Conservation (phyloP, 2,329 filamentous ascomycete genomes). For the Phaeomoniella chlamydospora region DNA sequence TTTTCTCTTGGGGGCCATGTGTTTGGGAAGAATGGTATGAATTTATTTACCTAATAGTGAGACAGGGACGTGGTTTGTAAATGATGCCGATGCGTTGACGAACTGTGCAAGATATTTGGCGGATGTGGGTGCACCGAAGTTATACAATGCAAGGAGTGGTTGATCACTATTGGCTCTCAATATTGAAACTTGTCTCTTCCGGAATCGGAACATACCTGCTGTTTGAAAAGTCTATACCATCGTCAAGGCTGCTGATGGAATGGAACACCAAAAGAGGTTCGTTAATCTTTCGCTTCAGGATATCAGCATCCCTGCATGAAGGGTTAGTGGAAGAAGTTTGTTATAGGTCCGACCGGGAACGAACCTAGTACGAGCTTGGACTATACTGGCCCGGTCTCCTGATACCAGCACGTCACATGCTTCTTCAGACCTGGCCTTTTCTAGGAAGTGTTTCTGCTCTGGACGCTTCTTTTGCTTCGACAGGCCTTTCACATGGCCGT, state of each 20-base stretch:
- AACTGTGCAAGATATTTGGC: constrained; percentile 48
- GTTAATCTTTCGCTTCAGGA: constrained; percentile 23
- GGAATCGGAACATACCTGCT: too few species aligned
- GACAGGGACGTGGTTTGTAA: constrained; percentile 43
- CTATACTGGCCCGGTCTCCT: too few species aligned
- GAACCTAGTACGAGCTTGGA: too few species aligned
- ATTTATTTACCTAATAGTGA: too few species aligned
- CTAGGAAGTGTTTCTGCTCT: too few species aligned
- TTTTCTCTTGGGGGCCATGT: too few species aligned
- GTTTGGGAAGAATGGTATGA: too few species aligned
- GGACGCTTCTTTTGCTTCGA: constrained; percentile 5
- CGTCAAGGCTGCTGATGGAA: constrained; percentile 34
- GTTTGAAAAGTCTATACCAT: constrained; percentile 34
- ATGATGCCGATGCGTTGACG: constrained; percentile 33
- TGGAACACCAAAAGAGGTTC: constrained; percentile 31
- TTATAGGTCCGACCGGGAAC: too few species aligned
- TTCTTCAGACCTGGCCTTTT: too few species aligned
- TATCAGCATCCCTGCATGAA: too few species aligned
- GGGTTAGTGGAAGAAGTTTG: not conserved
- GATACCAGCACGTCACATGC: too few species aligned
- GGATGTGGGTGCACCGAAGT: constrained; percentile 33
- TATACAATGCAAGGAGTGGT: constrained; percentile 32
- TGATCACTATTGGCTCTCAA: constrained; percentile 12
- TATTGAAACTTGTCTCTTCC: too few species aligned
- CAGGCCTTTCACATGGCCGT: constrained; percentile 1